Conservation (phyloP, 2,329 filamentous ascomycete species). For the Pseudogymnoascus sp. region DNA sequence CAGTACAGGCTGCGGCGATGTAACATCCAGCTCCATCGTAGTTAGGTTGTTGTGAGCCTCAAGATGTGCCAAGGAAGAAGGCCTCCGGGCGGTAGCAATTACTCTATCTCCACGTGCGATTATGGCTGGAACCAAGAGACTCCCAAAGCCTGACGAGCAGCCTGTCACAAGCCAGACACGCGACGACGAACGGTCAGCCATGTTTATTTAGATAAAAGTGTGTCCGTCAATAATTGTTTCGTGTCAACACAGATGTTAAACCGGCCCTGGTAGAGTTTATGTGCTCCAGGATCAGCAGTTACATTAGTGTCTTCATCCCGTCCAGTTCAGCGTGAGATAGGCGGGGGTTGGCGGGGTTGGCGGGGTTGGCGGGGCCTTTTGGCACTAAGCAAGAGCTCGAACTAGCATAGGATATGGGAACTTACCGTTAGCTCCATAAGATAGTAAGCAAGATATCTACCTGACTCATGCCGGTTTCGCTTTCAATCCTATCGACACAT, state of each 20-base stretch:
- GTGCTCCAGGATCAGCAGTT: neutral
- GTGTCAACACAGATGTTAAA: neutral
- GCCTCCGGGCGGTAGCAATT: slow-evolving; percentile 15
- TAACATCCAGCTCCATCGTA: neutral
- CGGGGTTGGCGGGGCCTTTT: too few species aligned
- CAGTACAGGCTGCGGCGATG: neutral
- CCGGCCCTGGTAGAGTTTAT: neutral
- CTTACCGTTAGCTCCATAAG: neutral
- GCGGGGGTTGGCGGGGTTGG: too few species aligned
- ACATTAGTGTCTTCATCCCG: too few species aligned
- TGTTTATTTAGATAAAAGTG: neutral
- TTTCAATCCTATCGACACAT: neutral
- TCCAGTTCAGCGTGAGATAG: too few species aligned
- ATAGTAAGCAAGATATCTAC: neutral
- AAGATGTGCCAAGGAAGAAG: neutral
- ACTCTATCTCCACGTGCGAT: slow-evolving; percentile 16
- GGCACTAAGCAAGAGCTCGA: neutral
- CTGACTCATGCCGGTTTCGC: neutral
- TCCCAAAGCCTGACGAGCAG: slow-evolving; percentile 19
- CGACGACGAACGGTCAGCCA: neutral
- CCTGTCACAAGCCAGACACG: slow-evolving; percentile 21
- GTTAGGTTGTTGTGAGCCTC: neutral
- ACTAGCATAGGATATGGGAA: neutral
- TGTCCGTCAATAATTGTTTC: neutral
- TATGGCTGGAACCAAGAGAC: slow-evolving; percentile 13